A percentile compares a stretch with the other conserved stretches of the same genome.
Evolutionary conservation across 2,329 filamentous ascomycete species (phyloP).

Genomic region (Cercospora sp.): DNA sequence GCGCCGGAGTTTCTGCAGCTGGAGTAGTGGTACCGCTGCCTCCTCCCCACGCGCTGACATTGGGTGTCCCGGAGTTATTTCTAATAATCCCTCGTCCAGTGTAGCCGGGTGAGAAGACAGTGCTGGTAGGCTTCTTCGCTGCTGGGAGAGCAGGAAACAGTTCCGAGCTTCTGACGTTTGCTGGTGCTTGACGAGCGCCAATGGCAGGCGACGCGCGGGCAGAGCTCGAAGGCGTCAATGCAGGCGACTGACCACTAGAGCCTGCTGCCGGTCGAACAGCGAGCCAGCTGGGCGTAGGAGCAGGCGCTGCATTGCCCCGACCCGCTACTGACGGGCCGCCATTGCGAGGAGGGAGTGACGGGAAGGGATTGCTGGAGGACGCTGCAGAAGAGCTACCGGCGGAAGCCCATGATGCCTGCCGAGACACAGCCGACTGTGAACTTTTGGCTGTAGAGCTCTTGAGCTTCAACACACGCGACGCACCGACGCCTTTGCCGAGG

Average conservation of each 20-base stretch:
- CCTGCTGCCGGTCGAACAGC: conserved; percentile 32
- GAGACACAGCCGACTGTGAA: conserved; percentile 59
- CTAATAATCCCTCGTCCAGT: conserved; percentile 48
- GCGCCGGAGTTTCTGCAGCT: conserved; percentile 14
- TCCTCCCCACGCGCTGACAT: conserved; percentile 45
- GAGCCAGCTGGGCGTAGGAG: conserved; percentile 34
- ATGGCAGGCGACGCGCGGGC: conserved; percentile 37
- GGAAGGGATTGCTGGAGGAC: conserved; percentile 30
- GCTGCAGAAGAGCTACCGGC: conserved; percentile 30
- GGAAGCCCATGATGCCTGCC: conserved; percentile 59
- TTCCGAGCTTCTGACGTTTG: conserved; percentile 47
- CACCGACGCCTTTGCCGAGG: conserved; percentile 54
- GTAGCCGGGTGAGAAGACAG: conserved; percentile 54
- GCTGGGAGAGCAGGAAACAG: conserved; percentile 81
- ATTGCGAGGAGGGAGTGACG: conserved; percentile 31
- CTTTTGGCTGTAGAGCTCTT: conserved; percentile 71
- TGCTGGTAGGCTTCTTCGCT: conserved; percentile 67
- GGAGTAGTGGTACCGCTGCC: conserved; percentile 30
- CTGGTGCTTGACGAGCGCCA: conserved; percentile 39
- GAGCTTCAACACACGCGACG: conserved; percentile 64
- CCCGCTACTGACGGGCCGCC: conserved; percentile 18
- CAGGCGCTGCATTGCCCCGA: conserved; percentile 23
- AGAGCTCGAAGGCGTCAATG: conserved; percentile 31
- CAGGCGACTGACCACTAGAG: conserved; percentile 37
- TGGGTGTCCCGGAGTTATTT: conserved; percentile 42